Conservation (phyloP, 148 eudicot genomes). For the Pharnaceum exiguum region DNA sequence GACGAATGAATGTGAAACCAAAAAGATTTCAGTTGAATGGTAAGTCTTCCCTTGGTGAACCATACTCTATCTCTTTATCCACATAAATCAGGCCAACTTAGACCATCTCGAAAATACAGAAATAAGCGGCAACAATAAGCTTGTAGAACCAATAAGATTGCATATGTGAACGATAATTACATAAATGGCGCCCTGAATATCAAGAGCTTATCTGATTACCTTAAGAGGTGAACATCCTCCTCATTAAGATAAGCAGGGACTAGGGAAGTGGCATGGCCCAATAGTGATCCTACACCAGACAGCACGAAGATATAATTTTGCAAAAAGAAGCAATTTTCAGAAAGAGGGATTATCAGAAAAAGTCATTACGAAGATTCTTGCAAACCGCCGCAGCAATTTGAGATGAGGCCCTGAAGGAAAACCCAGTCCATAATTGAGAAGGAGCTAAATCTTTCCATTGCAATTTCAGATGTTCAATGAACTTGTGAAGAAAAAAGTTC, state of each 20-base stretch:
- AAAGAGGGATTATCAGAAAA: conserved; percentile 1
- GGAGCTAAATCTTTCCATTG: conserved; percentile 32
- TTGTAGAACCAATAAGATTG: no score
- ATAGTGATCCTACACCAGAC: conserved; percentile 68
- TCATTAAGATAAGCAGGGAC: conserved; percentile 70
- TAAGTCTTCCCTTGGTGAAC: no score
- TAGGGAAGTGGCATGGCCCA: conserved; percentile 87
- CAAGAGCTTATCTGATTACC: conserved; percentile 42
- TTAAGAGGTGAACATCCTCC: conserved; percentile 90
- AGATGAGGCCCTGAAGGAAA: conserved; percentile 28
- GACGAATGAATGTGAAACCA: no score
- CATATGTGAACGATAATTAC: no score
- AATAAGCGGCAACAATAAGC: no score
- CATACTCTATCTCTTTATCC: no score
- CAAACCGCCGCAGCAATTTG: conserved; percentile 50
- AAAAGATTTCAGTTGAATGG: no score
- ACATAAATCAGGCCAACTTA: no score
- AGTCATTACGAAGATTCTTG: conserved; percentile 64
- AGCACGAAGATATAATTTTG: conserved; percentile 14
- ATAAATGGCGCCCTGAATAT: neutral
- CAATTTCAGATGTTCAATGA: conserved; percentile 54
- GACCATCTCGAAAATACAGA: no score
- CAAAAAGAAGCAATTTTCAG: neutral
- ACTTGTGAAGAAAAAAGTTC: conserved; percentile 76
- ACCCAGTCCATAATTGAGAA: conserved; percentile 31